Evolutionary conservation across 2,329 filamentous ascomycete species (phyloP), one percentile per base, ranked within the genome.

Genomic region (Calonectria multiphialidica): DNA sequence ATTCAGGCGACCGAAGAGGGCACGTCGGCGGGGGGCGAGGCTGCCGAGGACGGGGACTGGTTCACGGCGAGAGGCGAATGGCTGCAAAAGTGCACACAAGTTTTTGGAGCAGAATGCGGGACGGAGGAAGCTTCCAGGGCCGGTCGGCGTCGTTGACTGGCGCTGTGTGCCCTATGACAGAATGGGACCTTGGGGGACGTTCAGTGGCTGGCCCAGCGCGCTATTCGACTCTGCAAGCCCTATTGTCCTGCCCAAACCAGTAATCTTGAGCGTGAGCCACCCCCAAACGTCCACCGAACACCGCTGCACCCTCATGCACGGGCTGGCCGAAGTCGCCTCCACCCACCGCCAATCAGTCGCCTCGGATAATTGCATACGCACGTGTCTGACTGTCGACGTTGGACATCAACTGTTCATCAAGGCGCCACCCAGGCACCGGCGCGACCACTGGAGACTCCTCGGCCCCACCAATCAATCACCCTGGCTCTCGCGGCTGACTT

Each of bases 291-390:
- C 47, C 50, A n/a, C 40, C 25, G 61, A 42, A 23, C 37, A 62
- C 47, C 50, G 30, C 40, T 47, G 61, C 42, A 23, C 40, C 40
- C 28, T 23, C 57, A 49, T 15, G 35, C 57, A 33, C 25, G 37
- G 30, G 44, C 18, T 33, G 40, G 45, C 59, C 59, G 57, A 49
- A 18, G 57, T 50, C 57, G 65, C 59, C 62, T 40, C 40, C 44
- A 47, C 47, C 59, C 49, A 74, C 49, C 59, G 57, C 47, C 37
- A 23, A 53, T 25, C n/a, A 67, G 47, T 61, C 67, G 49, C 35
- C 66, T 74, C 74, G 77, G 72, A 72, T 79, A 79, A 61, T 77
- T 79, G 76, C 77, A 79, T 79, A 75, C 44, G 59, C 68, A 73
- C 37, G 33, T 53, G 47, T 50, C 28, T 30, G 28, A 5, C 37